Percentiles rank a stretch among this genome's conserved stretches.
phyloP scores from a whole-genome alignment of 2,329 filamentous ascomycete genomes.

The Fusarium anguioides region DNA sequence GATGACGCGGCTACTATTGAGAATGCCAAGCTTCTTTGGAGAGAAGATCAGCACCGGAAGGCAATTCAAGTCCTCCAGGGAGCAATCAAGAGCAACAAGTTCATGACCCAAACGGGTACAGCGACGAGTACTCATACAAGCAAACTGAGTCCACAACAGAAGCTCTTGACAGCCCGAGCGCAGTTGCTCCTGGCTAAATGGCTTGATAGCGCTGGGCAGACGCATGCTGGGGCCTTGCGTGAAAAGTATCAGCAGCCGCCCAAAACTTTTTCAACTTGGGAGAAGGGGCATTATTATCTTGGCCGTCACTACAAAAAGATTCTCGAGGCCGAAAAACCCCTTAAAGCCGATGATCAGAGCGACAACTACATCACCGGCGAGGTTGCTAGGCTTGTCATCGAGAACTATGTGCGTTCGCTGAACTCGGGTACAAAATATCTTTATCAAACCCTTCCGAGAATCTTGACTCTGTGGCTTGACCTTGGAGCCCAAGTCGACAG shows the following conservation, averaged over 20 bases:
- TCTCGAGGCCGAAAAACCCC: slow-evolving; percentile 84
- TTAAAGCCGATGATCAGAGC: slow-evolving; percentile 80
- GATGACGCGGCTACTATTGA: slow-evolving; percentile 93
- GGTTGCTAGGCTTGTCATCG: slow-evolving; percentile 86
- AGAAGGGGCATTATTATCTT: slow-evolving; percentile 97
- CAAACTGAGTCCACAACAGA: slow-evolving; percentile 62
- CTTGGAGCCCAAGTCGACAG: slow-evolving; percentile 81
- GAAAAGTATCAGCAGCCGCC: slow-evolving; percentile 85
- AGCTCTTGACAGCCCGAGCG: slow-evolving; percentile 77
- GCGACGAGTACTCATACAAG: slow-evolving; percentile 48
- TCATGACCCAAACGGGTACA: slow-evolving; percentile 63
- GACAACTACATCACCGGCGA: slow-evolving; percentile 84
- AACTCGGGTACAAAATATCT: slow-evolving; percentile 94
- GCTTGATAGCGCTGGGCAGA: slow-evolving; percentile 95
- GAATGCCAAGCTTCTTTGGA: slow-evolving; percentile 92
- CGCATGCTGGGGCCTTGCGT: slow-evolving; percentile 81
- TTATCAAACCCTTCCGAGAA: slow-evolving; percentile 91
- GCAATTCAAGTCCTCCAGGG: slow-evolving; percentile 92
- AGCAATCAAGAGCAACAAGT: slow-evolving; percentile 84
- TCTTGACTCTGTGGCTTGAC: slow-evolving; percentile 94
- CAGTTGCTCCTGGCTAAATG: slow-evolving; percentile 94
- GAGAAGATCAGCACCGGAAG: slow-evolving; percentile 91
- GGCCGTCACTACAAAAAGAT: slow-evolving; percentile 98
- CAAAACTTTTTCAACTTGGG: slow-evolving; percentile 79
- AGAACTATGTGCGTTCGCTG: slow-evolving; percentile 90